Conservation (phyloP, 2,329 filamentous ascomycete genomes). For the Dactylellina leptospora region DNA sequence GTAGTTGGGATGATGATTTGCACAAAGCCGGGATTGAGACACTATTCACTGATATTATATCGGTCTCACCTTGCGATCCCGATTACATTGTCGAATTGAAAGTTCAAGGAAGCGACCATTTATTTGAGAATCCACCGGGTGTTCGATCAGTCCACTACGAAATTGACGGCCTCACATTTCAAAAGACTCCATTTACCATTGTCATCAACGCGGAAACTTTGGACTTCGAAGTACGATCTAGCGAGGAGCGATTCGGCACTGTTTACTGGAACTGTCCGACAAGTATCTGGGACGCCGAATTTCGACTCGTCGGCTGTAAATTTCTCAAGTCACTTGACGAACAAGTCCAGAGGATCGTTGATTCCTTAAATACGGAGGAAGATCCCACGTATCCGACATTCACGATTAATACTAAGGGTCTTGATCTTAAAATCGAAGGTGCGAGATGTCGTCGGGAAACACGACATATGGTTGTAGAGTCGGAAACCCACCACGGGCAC, state of each 20-base stretch:
- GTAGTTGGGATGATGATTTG: constrained; percentile 36
- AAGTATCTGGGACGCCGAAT: constrained; percentile 48
- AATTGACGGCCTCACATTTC: constrained; percentile 42
- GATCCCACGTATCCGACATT: constrained; percentile 24
- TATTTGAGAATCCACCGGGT: constrained; percentile 57
- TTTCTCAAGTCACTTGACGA: constrained; percentile 19
- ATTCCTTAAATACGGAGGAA: constrained; percentile 27
- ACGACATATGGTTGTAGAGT: constrained; percentile 36
- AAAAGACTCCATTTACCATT: constrained; percentile 38
- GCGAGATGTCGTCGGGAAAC: constrained; percentile 32
- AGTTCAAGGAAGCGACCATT: constrained; percentile 59
- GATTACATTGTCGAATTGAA: constrained; percentile 52
- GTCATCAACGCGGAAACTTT: constrained; percentile 55
- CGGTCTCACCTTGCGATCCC: constrained; percentile 47
- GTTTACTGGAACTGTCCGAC: constrained; percentile 54
- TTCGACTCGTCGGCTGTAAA: constrained; percentile 28
- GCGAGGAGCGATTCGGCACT: constrained; percentile 53
- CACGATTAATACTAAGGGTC: constrained; percentile 7
- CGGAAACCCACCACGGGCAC: constrained; percentile 41
- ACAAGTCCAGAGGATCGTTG: constrained; percentile 29
- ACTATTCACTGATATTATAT: constrained; percentile 48
- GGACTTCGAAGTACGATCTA: constrained; percentile 53
- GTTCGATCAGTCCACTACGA: constrained; percentile 36
- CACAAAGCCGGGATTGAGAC: constrained; percentile 20
- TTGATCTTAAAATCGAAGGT: constrained; percentile 26